Conservation (phyloP, 2,329 filamentous ascomycete genomes). For the Plenodomus biglobosus region DNA sequence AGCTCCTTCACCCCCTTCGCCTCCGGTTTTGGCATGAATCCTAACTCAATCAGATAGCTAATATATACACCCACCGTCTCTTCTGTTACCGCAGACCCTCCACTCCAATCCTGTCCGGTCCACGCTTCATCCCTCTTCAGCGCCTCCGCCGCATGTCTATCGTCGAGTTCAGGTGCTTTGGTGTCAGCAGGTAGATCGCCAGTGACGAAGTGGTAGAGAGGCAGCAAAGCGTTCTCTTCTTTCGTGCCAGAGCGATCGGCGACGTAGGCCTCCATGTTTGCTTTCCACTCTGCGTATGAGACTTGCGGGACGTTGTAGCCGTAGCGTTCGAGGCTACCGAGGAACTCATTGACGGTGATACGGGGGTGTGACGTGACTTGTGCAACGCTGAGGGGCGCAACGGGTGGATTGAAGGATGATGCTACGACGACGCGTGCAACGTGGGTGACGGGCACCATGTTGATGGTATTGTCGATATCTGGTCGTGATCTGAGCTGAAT, state of each 20-base stretch:
- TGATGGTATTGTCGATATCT: conserved; percentile 81
- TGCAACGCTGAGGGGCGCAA: conserved; percentile 61
- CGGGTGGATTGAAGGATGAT: conserved; percentile 65
- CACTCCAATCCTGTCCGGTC: conserved; percentile 60
- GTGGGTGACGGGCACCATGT: conserved; percentile 83
- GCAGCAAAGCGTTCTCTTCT: conserved; percentile 69
- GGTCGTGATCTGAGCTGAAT: conserved; percentile 75
- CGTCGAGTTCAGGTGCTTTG: conserved; percentile 73
- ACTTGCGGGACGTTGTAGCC: conserved; percentile 71
- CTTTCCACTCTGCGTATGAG: conserved; percentile 69
- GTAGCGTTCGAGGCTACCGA: conserved; percentile 69
- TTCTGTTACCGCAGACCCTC: conserved; percentile 58
- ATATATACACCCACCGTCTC: conserved; percentile 66
- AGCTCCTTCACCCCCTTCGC: conserved; percentile 32
- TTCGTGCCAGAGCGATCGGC: conserved; percentile 56
- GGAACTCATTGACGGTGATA: conserved; percentile 74
- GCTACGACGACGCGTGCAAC: conserved; percentile 81
- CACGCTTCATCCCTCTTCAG: conserved; percentile 64
- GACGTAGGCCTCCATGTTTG: conserved; percentile 68
- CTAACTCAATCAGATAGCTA: conserved; percentile 62
- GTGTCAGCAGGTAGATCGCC: conserved; percentile 70
- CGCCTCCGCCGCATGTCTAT: conserved; percentile 65
- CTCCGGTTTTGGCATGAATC: conserved; percentile 57
- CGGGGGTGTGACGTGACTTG: conserved; percentile 81
- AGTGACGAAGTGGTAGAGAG: conserved; percentile 73